Percentiles rank a stretch among this genome's conserved stretches.
phyloP scores from a whole-genome alignment of 768 basidiomycete species.

The Suillus brevipes region DNA sequence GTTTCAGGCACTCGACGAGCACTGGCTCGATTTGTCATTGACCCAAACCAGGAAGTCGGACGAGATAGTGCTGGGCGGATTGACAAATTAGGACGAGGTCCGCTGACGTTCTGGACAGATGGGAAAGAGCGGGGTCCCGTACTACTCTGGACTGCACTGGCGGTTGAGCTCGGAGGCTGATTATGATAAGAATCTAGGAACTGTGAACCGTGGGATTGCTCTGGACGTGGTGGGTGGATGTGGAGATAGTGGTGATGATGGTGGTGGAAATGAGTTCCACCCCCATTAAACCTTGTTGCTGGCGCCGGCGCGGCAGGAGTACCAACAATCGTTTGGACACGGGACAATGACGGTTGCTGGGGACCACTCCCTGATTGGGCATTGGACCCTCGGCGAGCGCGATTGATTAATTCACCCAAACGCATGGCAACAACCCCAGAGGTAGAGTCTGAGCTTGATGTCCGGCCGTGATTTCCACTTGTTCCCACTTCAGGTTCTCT shows the following conservation, averaged over 20 bases:
- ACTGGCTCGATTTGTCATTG: conserved; percentile 2
- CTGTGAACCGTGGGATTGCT: conserved; percentile 4
- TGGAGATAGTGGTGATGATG: conserved; percentile 5
- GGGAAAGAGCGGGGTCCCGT: not conserved
- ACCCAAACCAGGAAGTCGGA: conserved; percentile 8
- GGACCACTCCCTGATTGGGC: not conserved
- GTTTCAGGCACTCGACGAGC: not conserved
- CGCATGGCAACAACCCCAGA: not conserved
- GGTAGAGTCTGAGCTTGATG: not conserved
- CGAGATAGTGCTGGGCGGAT: conserved; percentile 1
- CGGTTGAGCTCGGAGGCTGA: not conserved
- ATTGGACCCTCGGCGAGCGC: conserved; percentile 1
- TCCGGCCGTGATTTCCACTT: not conserved
- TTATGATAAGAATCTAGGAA: not conserved
- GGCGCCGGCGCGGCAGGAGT: not conserved
- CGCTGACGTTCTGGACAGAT: not conserved
- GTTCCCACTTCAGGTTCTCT: conserved; percentile 2
- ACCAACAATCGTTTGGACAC: not conserved
- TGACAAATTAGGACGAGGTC: conserved; percentile 1
- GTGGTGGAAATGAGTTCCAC: conserved; percentile 4
- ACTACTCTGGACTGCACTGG: not conserved
- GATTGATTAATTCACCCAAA: not conserved
- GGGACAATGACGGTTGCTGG: not conserved
- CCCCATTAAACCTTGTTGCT: not conserved
- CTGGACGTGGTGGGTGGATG: conserved; percentile 3